These are phyloP conservation scores for Willaertia magna DNA, from an alignment of 208 protist species.

Conservation along the genomic window DNA sequence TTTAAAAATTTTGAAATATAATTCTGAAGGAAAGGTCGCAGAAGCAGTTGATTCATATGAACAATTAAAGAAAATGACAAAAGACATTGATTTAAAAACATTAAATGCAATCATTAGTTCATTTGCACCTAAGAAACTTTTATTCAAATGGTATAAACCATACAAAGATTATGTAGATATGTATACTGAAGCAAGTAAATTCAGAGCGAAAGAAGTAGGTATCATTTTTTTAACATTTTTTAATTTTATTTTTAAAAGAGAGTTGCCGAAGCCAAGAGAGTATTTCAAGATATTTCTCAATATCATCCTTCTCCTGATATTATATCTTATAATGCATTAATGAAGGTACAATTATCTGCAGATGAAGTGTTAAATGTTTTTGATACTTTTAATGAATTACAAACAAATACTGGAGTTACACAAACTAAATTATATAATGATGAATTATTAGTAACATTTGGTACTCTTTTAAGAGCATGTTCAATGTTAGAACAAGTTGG, in stretches of 20 bases:
- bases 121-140: not conserved
- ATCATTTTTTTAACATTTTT: too few species aligned
- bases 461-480: not conserved
- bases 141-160: slow-evolving; percentile 7
- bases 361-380: not conserved
- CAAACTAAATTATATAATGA: not conserved
- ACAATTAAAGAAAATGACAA: not conserved
- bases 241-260: not conserved
- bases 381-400: not conserved
- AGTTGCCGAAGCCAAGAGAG: not conserved
- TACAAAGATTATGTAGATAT: slow-evolving; percentile 13
- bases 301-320: not conserved
- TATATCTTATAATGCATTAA: not conserved
- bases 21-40: not conserved
- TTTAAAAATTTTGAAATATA: not conserved
- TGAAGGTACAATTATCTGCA: not conserved
- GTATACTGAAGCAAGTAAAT: slow-evolving; percentile 1
- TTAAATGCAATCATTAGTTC: not conserved
- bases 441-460: not conserved
- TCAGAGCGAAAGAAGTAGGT: not conserved
- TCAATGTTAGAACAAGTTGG: not conserved
- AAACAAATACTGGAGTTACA: not conserved
- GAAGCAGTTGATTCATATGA: not conserved
- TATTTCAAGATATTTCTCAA: not conserved
- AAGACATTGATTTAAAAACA: not conserved